These are phyloP conservation scores for Hemisphaericaspora xylanilytica DNA, from an alignment of 1,139 yeast species.

Conservation along the genomic window DNA sequence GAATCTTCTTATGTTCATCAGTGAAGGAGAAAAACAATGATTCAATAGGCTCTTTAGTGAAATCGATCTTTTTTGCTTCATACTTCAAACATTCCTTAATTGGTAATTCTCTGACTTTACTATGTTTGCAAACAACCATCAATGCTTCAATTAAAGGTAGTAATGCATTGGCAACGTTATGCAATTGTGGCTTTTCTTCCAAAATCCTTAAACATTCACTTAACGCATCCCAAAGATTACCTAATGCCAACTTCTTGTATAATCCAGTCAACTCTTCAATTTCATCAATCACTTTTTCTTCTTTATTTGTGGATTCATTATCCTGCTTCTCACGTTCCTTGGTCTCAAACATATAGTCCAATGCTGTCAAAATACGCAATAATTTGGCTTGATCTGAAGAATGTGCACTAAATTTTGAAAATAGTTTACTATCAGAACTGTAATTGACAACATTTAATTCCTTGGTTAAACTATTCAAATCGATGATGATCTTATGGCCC, in stretches of 20 bases:
- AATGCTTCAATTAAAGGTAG: constrained; percentile 87
- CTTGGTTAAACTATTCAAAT: constrained; percentile 50
- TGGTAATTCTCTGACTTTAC: constrained; percentile 65
- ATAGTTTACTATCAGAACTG: constrained; percentile 51
- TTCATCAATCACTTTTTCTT: constrained; percentile 24
- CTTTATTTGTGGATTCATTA: constrained; percentile 10
- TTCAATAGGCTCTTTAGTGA: constrained; percentile 74
- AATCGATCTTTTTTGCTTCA: constrained; percentile 61
- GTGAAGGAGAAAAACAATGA: constrained; percentile 83
- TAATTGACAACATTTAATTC: constrained; percentile 43
- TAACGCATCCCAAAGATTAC: constrained; percentile 82
- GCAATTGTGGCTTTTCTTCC: constrained; percentile 45
- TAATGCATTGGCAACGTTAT: constrained; percentile 75
- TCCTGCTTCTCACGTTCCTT: constrained; percentile 22
- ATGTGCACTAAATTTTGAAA: constrained; percentile 72
- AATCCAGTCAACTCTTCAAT: constrained; percentile 54
- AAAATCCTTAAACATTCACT: constrained; percentile 70
- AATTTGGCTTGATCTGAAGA: constrained; percentile 88
- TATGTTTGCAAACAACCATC: constrained; percentile 93
- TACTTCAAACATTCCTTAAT: constrained; percentile 55
- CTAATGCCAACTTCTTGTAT: constrained; percentile 68
- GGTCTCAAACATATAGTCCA: constrained; percentile 74
- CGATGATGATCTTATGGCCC: constrained; percentile 57
- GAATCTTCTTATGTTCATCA: constrained; percentile 81
- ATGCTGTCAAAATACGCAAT: constrained; percentile 79